These are phyloP conservation scores for Myxozyma mucilagina DNA, from an alignment of 805 yeast genomes.

Conservation along the genomic window DNA sequence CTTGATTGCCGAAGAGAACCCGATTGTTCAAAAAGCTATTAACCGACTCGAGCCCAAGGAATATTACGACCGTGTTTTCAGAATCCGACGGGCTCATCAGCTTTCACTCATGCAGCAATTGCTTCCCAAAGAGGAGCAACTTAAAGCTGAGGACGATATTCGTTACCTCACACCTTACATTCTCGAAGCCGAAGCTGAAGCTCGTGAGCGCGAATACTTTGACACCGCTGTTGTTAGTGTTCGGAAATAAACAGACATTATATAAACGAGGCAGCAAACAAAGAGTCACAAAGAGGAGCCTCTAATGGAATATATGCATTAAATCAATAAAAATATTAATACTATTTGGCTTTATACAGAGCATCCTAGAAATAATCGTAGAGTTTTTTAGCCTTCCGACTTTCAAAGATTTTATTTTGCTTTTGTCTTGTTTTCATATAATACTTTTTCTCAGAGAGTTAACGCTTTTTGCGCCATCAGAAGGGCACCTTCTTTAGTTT, in stretches of 20 bases:
- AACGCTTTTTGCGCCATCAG: constrained; percentile 61
- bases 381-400: background rate
- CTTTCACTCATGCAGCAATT: constrained; percentile 78
- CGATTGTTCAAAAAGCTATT: constrained; percentile 81
- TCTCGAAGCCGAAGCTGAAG: constrained; percentile 92
- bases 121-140: constrained; percentile 75
- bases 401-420: background rate
- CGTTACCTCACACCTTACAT: constrained; percentile 86
- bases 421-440: too few relatives aligned
- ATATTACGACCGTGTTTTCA: constrained; percentile 86
- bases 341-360: background rate
- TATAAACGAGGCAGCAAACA: background rate
- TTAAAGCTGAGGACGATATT: constrained; percentile 75
- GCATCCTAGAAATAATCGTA: background rate
- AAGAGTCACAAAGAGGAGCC: too few relatives aligned
- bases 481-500: constrained; percentile 73
- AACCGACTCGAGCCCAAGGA: constrained; percentile 82
- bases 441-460: constrained; percentile 7
- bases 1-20: constrained; percentile 82
- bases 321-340: background rate
- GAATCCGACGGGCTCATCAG: constrained; percentile 92
- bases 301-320: background rate
- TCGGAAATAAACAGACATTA: constrained; percentile 10
- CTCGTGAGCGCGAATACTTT: constrained; percentile 80
- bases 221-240: constrained; percentile 63